Evolutionary conservation across 345 rosid genomes (phyloP), one percentile per base, ranked within the genome.

Genomic region (Leavenworthia alabamica): DNA sequence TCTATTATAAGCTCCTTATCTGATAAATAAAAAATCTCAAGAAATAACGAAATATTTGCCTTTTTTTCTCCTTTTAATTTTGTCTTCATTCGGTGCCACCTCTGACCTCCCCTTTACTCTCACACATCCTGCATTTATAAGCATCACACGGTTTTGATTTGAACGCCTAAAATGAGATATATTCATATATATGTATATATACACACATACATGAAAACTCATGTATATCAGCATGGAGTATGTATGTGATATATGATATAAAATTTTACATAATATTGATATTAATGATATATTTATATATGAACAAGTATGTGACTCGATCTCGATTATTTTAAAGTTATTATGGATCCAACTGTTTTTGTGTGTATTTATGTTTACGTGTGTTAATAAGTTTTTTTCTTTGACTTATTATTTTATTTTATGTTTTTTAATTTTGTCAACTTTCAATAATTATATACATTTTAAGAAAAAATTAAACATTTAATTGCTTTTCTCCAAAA

Each of bases 71-170:
- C 44, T 37, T 55, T 46, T 5, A 51, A 27, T 47, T 56, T 71
- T 71, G 66, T 71, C 70, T 71, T 71, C 66, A 64, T 71, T 71
- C 66, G 71, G 75, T 57, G 75, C 71, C 75, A 64, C 71, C 70
- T 32, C 70, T 57, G 75, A 66, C 75, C 57, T 66, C 70, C 24
- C 70, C 33, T 33, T 27, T 58, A 43, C 52, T 60, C 47, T 71
- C 29, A 64, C 54, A 32, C 54, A 56, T 56, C 54, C 49, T 58
- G 62, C 71, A 71, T 64, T 64, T 64, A 64, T 71, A 61, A 50
- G 75, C 62, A 51, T 61, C 75, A 72, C 75, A 58, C 75, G 61
- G 66, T 58, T 58, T 64, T 58, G 56, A 33, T 58, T 64, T 58
- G 56, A 33, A 56, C 52, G 12, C 51, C 32, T 29, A 35, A 48